phyloP scores from a whole-genome alignment of 306 rosid genomes.

The Purshia tridentata region DNA sequence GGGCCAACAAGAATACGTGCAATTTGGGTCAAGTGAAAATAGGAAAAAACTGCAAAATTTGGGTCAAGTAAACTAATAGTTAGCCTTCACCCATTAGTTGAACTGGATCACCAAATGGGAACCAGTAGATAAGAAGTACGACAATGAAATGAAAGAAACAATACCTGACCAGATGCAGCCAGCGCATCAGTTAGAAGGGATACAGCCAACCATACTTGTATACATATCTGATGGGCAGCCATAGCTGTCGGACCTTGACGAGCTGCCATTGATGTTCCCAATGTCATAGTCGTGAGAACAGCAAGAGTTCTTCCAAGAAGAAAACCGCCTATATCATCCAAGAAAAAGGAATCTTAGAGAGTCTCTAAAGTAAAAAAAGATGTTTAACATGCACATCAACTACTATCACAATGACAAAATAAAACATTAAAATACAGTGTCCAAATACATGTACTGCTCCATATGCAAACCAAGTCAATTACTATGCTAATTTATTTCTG shows the following conservation, averaged over 20 bases:
- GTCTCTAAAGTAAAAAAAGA: constrained; percentile 25
- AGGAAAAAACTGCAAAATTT: background rate
- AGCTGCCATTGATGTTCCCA: constrained; percentile 96
- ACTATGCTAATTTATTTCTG: background rate
- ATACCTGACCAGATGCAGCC: constrained; percentile 87
- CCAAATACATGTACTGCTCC: background rate
- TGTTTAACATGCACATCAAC: background rate
- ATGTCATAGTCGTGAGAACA: constrained; percentile 74
- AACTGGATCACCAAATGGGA: constrained; percentile 11
- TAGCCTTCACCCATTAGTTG: constrained; percentile 9
- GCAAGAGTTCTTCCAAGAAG: constrained; percentile 93
- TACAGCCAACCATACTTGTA: constrained; percentile 98
- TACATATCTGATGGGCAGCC: constrained; percentile 99
- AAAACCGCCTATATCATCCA: constrained; percentile 72
- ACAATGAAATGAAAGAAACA: constrained; percentile 15
- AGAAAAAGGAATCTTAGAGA: background rate
- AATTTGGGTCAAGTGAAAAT: background rate
- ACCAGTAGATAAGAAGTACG: constrained; percentile 10
- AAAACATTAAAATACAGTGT: constrained; percentile 1
- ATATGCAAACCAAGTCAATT: background rate
- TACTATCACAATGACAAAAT: background rate
- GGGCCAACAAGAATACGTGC: background rate
- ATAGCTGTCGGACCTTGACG: constrained; percentile 94
- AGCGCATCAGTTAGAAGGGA: constrained; percentile 92
- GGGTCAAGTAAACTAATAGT: background rate